phyloP scores from a whole-genome alignment of 2,329 filamentous ascomycete genomes.

The Hysterium pulicare region DNA sequence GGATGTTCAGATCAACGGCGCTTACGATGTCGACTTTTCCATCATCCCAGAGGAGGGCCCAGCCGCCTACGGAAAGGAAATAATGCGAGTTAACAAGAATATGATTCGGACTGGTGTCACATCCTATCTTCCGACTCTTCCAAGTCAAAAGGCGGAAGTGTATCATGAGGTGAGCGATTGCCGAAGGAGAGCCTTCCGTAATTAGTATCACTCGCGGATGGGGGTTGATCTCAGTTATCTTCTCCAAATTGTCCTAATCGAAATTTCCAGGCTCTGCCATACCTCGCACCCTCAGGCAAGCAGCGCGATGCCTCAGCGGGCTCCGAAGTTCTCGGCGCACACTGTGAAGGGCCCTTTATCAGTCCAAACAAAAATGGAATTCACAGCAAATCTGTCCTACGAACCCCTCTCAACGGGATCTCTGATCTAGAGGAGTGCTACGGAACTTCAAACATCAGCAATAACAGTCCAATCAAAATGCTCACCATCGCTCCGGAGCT shows the following conservation, averaged over 20 bases:
- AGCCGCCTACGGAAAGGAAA: conserved; percentile 66
- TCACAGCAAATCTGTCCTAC: conserved; percentile 72
- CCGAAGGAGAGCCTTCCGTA: too few relatives aligned
- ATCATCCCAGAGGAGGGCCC: conserved; percentile 63
- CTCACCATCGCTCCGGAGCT: conserved; percentile 84
- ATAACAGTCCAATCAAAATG: conserved; percentile 60
- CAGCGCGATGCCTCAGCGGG: conserved; percentile 62
- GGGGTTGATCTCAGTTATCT: too few relatives aligned
- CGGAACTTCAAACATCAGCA: conserved; percentile 63
- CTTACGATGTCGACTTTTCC: conserved; percentile 90
- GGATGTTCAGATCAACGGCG: conserved; percentile 88
- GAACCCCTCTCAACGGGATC: conserved; percentile 58
- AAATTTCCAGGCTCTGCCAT: conserved; percentile 60
- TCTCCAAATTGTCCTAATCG: neutral
- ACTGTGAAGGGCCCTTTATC: conserved; percentile 88
- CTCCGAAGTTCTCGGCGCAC: conserved; percentile 82
- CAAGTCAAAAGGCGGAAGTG: conserved; percentile 74
- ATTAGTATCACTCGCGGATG: too few relatives aligned
- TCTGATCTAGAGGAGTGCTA: conserved; percentile 69
- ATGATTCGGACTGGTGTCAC: conserved; percentile 80
- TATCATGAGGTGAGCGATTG: conserved; percentile 73
- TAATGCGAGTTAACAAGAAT: conserved; percentile 66
- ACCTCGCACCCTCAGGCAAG: conserved; percentile 68
- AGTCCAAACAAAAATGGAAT: conserved; percentile 80
- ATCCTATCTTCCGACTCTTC: conserved; percentile 81